phyloP scores from a whole-genome alignment of 2,329 filamentous ascomycete species.

The Apiospora rasikravindrae region DNA sequence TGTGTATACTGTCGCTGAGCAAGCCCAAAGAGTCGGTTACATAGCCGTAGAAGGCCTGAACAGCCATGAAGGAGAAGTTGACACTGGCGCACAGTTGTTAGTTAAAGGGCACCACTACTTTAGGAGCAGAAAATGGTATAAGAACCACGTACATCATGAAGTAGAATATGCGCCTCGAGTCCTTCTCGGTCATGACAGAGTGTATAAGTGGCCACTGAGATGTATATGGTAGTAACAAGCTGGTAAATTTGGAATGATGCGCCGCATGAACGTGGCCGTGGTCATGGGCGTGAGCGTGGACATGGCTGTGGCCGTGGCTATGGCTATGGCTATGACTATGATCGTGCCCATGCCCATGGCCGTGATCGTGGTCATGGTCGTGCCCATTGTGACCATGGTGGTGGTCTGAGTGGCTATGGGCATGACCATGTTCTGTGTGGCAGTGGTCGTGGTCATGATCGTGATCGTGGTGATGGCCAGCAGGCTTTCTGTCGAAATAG shows the following conservation, averaged over 20 bases:
- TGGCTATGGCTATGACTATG: constrained; percentile 32
- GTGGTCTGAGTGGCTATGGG: constrained; percentile 34
- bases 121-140: not conserved
- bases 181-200: constrained; percentile 85
- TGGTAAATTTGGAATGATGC: constrained; percentile 72
- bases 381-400: constrained; percentile 27
- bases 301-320: constrained; percentile 29
- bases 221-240: constrained; percentile 71
- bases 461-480: constrained; percentile 32
- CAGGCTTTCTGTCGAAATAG: constrained; percentile 30
- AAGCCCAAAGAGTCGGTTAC: constrained; percentile 90
- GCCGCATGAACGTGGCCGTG: constrained; percentile 38
- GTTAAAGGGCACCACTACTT: not conserved
- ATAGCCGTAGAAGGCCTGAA: constrained; percentile 94
- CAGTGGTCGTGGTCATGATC: constrained; percentile 28
- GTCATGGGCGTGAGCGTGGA: constrained; percentile 24
- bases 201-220: constrained; percentile 79
- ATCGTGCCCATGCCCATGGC: constrained; percentile 26
- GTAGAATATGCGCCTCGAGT: constrained; percentile 95
- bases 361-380: constrained; percentile 37
- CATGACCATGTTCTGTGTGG: constrained; percentile 35
- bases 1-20: constrained; percentile 97
- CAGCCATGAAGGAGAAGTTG: constrained; percentile 92
- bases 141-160: constrained; percentile 77
- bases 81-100: constrained; percentile 59